Evolutionary conservation across 1,284 basidiomycete genomes (phyloP), one percentile per base, ranked within the genome.

Genomic region (Trichosporon sp.): DNA sequence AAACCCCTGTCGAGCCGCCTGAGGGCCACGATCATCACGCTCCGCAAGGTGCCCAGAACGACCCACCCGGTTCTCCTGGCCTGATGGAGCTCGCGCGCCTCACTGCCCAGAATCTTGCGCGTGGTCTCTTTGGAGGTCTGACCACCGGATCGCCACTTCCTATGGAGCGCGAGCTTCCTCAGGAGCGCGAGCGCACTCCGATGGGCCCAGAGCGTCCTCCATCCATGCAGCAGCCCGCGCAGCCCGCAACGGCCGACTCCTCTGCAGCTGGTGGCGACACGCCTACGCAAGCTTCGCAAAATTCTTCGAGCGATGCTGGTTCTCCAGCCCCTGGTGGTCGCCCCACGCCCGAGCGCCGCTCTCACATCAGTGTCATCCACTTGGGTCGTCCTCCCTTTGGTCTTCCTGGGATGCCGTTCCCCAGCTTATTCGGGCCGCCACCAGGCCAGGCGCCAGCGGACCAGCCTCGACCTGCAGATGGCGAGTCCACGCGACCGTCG

Each of bases 61-160:
- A 64, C 9, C 29, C 14, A 4, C 44, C 32, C 23, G 33, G 54
- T 10, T 27, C 25, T 19, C 46, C 59, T 21, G 52, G 49, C n/a
- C 60, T 61, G 19, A 27, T 54, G 25, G 49, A 54, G 14, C 25
- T 54, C 2, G 27, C 49, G 25, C 49, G 49, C 16, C 16, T 29
- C 25, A 29, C 49, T 5, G 49, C 49, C 7, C 49, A 54, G 49
- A 54, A 29, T 27, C 10, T 54, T 6, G 49, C 49, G 16, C 49
- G 49, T 21, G 49, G 49, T 11, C 61, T 70, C 44, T 70, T 73
- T 40, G 61, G 60, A 25, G 40, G 60, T 7, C 59, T 62, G 11
- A 57, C 69, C 13, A 63, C 67, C 27, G 68, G 67, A 6, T 73
- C 71, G 13, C 71, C 72, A 3, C n/a, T 65, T 40, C 68, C 68